phyloP scores from a whole-genome alignment of 352 stramenopile genomes.

The Thraustotheca clavata region DNA sequence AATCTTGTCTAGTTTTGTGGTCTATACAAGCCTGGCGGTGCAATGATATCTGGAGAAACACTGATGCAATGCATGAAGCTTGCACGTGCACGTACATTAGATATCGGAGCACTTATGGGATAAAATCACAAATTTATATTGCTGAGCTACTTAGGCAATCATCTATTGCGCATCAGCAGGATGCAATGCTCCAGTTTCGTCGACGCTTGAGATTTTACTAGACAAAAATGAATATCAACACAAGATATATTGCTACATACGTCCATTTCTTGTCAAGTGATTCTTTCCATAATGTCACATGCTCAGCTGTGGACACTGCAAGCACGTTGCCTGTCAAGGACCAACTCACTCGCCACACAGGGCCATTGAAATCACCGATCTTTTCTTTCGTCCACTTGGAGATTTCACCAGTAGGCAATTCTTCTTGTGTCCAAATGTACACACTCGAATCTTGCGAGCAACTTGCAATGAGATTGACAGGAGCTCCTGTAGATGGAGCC shows the following conservation, averaged over 20 bases:
- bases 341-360: constrained; percentile 98
- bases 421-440: constrained; percentile 94
- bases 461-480: constrained; percentile 91
- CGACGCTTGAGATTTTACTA: constrained; percentile 85
- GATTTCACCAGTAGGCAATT: constrained; percentile 27
- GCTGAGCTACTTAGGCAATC: too few relatives aligned
- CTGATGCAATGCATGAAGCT: constrained; percentile 57
- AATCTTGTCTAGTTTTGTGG: constrained; percentile 37
- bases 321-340: constrained; percentile 97
- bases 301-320: constrained; percentile 95
- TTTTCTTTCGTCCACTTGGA: constrained; percentile 85
- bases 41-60: constrained; percentile 33
- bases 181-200: constrained; percentile 74
- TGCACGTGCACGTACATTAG: constrained; percentile 29
- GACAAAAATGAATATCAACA: constrained; percentile 6
- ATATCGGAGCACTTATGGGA: not conserved
- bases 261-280: constrained; percentile 95
- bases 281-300: constrained; percentile 98
- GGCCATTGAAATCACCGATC: constrained; percentile 92
- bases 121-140: not conserved
- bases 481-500: constrained; percentile 89
- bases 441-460: constrained; percentile 86
- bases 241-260: constrained; percentile 33
- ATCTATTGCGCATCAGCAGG: constrained; percentile 69
- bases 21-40: constrained; percentile 63